These are phyloP conservation scores for Myriosclerotinia scirpicola DNA, from an alignment of 2,329 filamentous ascomycete species.

Conservation along the genomic window DNA sequence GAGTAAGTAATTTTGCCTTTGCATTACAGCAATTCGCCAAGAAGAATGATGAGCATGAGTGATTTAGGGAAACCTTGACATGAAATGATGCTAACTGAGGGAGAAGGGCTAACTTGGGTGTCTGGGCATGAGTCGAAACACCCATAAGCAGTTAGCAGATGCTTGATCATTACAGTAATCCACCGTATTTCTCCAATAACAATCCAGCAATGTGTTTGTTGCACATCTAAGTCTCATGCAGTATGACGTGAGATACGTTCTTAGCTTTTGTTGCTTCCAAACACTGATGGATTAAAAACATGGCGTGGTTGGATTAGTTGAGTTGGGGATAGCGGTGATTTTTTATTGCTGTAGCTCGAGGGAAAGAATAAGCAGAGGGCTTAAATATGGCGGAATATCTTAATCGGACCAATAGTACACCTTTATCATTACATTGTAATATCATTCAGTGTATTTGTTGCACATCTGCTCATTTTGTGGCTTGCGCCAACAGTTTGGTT, in stretches of 20 bases:
- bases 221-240: slow-evolving; percentile 3
- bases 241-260: neutral
- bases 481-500: neutral
- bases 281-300: neutral
- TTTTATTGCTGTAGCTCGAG: no score
- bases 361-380: neutral
- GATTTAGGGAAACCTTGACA: neutral
- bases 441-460: neutral
- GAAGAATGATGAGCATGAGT: neutral
- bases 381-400: neutral
- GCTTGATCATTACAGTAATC: neutral
- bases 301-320: neutral
- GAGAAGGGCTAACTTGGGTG: neutral
- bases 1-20: no score
- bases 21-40: neutral
- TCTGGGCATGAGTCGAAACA: neutral
- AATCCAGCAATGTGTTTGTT: neutral
- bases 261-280: neutral
- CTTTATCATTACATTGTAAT: neutral
- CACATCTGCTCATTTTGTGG: neutral
- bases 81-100: fast-evolving
- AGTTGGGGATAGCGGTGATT: neutral
- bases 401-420: neutral
- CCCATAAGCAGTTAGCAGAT: neutral
- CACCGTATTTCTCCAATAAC: neutral